Percentiles rank a stretch among this genome's conserved stretches.
Conservation (phyloP, 148 eudicot genomes). For the Euryodendron excelsum region DNA sequence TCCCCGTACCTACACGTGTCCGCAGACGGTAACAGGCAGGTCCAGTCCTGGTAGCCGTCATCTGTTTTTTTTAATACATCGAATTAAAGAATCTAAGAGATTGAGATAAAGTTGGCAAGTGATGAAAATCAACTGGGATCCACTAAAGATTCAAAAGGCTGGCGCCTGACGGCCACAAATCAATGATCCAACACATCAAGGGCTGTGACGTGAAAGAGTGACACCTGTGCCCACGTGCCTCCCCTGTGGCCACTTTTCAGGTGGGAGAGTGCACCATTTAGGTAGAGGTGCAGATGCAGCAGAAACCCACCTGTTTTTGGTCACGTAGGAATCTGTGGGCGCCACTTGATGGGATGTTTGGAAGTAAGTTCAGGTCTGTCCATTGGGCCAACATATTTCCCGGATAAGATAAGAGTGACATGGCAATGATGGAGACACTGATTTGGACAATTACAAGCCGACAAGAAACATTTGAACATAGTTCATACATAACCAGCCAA, state of each 20-base stretch:
- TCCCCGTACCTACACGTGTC: not conserved
- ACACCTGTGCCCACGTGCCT: not conserved
- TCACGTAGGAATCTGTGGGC: not conserved
- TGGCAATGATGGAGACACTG: no score
- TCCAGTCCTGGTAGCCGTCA: not conserved
- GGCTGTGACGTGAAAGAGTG: not conserved
- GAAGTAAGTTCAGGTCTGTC: not conserved
- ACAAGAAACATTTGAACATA: no score
- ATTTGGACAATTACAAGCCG: no score
- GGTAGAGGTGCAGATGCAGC: not conserved
- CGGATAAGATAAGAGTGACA: not conserved
- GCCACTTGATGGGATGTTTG: not conserved
- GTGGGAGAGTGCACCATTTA: conserved; percentile 2
- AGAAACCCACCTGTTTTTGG: conserved; percentile 3
- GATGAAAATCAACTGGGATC: no score
- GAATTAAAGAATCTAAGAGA: not conserved
- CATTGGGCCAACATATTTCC: not conserved
- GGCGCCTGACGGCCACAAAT: no score
- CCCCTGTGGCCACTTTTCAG: no score
- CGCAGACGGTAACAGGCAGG: not conserved
- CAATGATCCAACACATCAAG: not conserved
- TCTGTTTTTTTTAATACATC: not conserved
- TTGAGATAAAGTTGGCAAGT: not conserved
- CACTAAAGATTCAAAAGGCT: no score
- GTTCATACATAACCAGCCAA: no score